Base-by-base conservation (phyloP, 345 rosid genomes). In the Gossypium herbaceum region DNA sequence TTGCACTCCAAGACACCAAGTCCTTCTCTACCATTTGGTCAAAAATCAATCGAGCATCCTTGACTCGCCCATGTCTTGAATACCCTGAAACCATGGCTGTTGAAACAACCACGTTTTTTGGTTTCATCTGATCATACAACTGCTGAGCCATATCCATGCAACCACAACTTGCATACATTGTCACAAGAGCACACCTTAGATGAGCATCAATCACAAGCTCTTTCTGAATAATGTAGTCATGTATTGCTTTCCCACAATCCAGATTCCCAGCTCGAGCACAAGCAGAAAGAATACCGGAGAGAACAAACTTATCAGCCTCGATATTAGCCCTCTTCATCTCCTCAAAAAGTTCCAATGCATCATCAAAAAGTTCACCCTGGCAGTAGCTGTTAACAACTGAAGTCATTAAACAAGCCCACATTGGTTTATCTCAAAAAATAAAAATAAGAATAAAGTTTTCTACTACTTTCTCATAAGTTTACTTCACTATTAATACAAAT, bases 1-100 rank as follows among this genome's bases (percentile, higher is more conserved):
- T 89, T 3, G 86, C 85, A 20, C 89, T 89, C 98, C 98, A 93
- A 44, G 85, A 85, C 41, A 88, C 85, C 80, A 90, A 81, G 74
- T 86, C 91, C 79, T 83, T 86, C 63, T 73, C 81, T 59, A 57
- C 78, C 72, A 79, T 78, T 45, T 80, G 83, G 76, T 88, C 71
- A 45, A 66, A 66, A 66, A 66, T 66, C 71, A 66, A 45, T 20
- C 71, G 54, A 45, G 54, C 71, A 66, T 66, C 55, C n/a, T 5
- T 7, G 5, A 66, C 54, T 66, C 34, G n/a, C 22, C 71, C 55
- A 20, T 67, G n/a, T 67, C 71, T 86, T 25, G 89, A 84, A 76
- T 75, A 88, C 71, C 86, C 87, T 57, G 87, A 80, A 71, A 90
- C 60, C 87, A 86, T 83, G n/a, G 87, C 82, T 20, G 86, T 86